Evolutionary conservation across 805 yeast genomes (phyloP), one percentile per base, ranked within the genome.

Genomic region (Nakazawaea populi): DNA sequence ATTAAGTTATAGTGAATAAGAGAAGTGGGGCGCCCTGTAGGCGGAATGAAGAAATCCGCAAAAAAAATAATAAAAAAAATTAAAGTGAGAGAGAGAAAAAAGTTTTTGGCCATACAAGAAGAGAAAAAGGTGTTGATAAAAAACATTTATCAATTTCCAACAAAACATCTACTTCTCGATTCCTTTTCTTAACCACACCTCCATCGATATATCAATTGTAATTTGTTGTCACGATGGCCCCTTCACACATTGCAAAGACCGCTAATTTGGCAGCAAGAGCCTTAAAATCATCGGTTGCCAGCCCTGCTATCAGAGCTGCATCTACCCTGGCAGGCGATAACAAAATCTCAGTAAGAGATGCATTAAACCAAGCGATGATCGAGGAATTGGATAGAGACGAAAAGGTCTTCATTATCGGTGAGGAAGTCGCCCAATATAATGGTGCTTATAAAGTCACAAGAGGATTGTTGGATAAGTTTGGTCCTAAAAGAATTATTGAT

Each of bases 361-460:
- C 99, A 44, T 75, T 94, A 61, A 94, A 94, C 77, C 74, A 84
- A 57, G 99, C 97, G 32, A 77, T 94, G 71, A 96, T 96, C 52
- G 99, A 94, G 75, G 99, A 94, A 74, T 79, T 94, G 76, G 98
- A 92, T 75, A 81, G 92, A 60, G 97, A 94, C 68, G 94, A 89
- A 59, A 85, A 81, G 60, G 98, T 94, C 43, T 94, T 89, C 77
- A 71, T 94, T 61, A 87, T 94, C 81, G 99, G 99, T 72, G 99
- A 94, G 76, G 99, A 94, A 73, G 99, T 94, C 58, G 99, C 96
- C 43, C 98, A 92, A 72, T 94, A 94, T 75, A 91, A 94, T 68
- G 99, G 99, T 76, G 99, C 99, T 54, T 94, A 94, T 77, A 94
- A 94, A 77, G 86, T 94, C 57, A 87, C 98, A 57, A 85, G 96